Evolutionary conservation across 495 filamentous ascomycete genomes (phyloP), one percentile per base, ranked within the genome.

Genomic region (Pyronema omphalodes): DNA sequence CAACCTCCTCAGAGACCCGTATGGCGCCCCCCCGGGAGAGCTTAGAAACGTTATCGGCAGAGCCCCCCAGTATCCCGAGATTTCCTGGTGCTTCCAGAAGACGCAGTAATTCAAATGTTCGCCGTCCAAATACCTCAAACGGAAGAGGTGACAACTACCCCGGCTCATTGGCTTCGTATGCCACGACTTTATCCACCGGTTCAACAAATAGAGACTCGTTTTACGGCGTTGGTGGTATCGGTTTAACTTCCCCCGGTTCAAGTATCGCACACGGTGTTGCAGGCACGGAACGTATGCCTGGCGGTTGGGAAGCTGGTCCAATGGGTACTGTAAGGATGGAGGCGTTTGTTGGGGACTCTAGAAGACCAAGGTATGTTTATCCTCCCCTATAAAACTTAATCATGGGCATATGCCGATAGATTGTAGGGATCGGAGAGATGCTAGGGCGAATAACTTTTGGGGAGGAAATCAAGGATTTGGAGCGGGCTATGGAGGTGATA

Each of bases 301-400:
- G 39, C 29, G 55, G 58, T 7, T 65, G 62, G 62, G 62, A 65
- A 17, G 34, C 62, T 53, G 80, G 83, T 0, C 60, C 61, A 9
- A 82, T 93, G 33, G 91, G 91, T 12, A 94, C 87, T 8, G 79
- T 98, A 40, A 79, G 91, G 33, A 98, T 98, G 91, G 91, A 96
- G 67, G 91, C 91, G 0, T 98, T 98, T 63, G 83, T 88, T 51
- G 79, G 78, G 23, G 23, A 29, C 23, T 29, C 54, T 76, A 76
- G 11, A 64, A 76, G 11, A 68, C 70, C 41, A 68, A 72, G 4
- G 11, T 7, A 14, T 72, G 73, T 29, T 29, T 29, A 2, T 29
- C 23, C 23, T 29, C 23, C 23, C 17, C 67, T 70, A 40, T 68
- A 68, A 35, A 67, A 72, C 55, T 71, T 74, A 52, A 63, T 69